Percentiles rank a stretch among this genome's conserved stretches.
Conservation (phyloP, 2,329 filamentous ascomycete species). For the Pyrenochaeta sp. region DNA sequence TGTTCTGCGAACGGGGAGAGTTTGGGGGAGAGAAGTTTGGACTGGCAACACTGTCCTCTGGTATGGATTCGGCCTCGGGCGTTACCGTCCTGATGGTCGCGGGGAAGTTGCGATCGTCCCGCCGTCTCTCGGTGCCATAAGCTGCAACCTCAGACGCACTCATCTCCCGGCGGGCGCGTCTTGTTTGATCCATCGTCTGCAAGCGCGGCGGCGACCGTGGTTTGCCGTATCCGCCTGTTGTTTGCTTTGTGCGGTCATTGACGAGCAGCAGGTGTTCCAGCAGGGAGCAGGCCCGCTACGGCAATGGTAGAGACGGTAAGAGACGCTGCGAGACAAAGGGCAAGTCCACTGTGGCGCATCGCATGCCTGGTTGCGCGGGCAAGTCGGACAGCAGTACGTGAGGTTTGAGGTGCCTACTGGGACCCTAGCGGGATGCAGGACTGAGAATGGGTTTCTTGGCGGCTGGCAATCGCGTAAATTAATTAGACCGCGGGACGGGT, state of each 20-base stretch:
- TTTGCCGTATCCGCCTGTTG: constrained; percentile 2
- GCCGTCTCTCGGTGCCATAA: constrained; percentile 24
- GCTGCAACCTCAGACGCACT: constrained; percentile 28
- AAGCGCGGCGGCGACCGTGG: neutral
- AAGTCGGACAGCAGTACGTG: constrained; percentile 9
- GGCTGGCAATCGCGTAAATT: neutral
- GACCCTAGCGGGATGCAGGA: neutral
- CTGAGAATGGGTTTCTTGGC: neutral
- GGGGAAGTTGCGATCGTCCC: constrained; percentile 28
- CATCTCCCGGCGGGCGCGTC: constrained; percentile 36
- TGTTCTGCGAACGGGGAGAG: constrained; percentile 39
- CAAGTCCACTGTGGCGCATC: constrained; percentile 30
- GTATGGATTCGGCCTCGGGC: constrained; percentile 60
- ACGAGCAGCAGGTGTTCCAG: constrained; percentile 21
- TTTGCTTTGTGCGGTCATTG: constrained; percentile 15
- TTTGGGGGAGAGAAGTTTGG: constrained; percentile 37
- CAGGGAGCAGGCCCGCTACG: constrained; percentile 18
- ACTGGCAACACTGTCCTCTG: constrained; percentile 21
- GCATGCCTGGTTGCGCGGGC: constrained; percentile 21
- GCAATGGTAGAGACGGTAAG: constrained; percentile 10
- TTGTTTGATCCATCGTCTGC: constrained; percentile 37
- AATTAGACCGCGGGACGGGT: neutral
- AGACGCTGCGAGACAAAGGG: constrained; percentile 17
- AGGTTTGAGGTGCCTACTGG: constrained; percentile 8
- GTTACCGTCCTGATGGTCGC: constrained; percentile 69